Evolutionary conservation across 495 filamentous ascomycete genomes (phyloP), one percentile per base, ranked within the genome.

Genomic region (Entonaema liquescens): DNA sequence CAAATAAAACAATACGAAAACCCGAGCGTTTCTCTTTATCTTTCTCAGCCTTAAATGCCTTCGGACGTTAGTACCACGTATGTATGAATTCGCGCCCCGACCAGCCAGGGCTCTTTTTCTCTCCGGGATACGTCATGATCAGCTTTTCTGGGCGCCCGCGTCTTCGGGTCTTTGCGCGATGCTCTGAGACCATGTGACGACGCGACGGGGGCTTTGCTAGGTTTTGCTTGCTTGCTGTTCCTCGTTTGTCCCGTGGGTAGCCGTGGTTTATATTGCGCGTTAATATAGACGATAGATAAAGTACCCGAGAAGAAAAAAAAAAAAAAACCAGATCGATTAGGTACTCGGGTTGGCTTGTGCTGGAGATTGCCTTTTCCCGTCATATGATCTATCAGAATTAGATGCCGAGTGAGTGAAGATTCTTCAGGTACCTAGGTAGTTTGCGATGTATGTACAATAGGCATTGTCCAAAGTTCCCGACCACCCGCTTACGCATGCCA

Each of bases 41-140:
- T 15, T 17, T 53, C 13, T 53, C 49, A 53, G 49, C 49, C 49
- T n/a, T 53, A 53, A 53, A 53, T 53, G 29, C n/a, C n/a, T n/a
- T n/a, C n/a, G n/a, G n/a, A n/a, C n/a, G n/a, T n/a, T n/a, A n/a
- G n/a, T n/a, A n/a, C n/a, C n/a, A n/a, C n/a, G n/a, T n/a, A n/a
- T n/a, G n/a, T n/a, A n/a, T n/a, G n/a, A n/a, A 40, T 40, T 17
- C 38, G 5, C 1, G 38, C 15, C 19, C 42, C 42, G 42, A 12
- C n/a, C n/a, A n/a, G n/a, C n/a, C n/a, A n/a, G n/a, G n/a, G n/a
- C n/a, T n/a, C n/a, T n/a, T n/a, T n/a, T n/a, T n/a, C n/a, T n/a
- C n/a, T n/a, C n/a, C 5, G 11, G 4, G 42, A 23, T 47, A 47
- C 42, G 42, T 47, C 42, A 47, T 23, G 6, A 23, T 23, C 42